Evolutionary conservation across 192 early-diverging fungal species (phyloP).

Genomic region (Rhizoclosmatium globosum): DNA sequence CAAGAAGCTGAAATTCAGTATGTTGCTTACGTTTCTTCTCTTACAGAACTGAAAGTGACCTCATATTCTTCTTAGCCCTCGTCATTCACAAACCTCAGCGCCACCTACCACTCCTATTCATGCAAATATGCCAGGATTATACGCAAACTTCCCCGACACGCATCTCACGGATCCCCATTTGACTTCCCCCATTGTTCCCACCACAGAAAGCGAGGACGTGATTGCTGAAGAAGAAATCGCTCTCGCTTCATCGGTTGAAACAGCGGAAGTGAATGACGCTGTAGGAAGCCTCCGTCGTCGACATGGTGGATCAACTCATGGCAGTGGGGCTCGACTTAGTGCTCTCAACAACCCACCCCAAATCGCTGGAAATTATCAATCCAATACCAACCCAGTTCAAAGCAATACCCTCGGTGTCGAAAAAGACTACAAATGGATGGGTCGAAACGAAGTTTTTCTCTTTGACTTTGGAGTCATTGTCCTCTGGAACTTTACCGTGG

Average conservation of each 20-base stretch:
- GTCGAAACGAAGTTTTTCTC: constrained; percentile 58
- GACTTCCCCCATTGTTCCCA: neutral
- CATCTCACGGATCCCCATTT: constrained; percentile 32
- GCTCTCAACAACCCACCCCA: neutral
- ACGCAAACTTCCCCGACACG: constrained; percentile 25
- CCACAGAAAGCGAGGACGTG: neutral
- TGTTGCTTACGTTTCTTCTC: no score
- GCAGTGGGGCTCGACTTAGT: neutral
- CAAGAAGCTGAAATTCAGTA: no score
- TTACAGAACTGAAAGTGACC: neutral
- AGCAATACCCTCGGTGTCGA: neutral
- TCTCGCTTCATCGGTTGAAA: neutral
- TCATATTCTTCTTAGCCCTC: neutral
- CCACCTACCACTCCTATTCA: neutral
- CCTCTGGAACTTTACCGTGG: constrained; percentile 59
- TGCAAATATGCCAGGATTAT: neutral
- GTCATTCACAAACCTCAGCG: neutral
- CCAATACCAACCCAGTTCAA: neutral
- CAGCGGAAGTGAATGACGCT: neutral
- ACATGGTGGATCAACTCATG: neutral
- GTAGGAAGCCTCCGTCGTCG: neutral
- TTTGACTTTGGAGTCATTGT: constrained; percentile 66
- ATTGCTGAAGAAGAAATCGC: neutral
- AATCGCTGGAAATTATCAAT: neutral
- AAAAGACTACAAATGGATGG: constrained; percentile 46